Evolutionary conservation across 352 stramenopile genomes (phyloP), one percentile per base, ranked within the genome.

Genomic region (Globisporangium apiculatum): DNA sequence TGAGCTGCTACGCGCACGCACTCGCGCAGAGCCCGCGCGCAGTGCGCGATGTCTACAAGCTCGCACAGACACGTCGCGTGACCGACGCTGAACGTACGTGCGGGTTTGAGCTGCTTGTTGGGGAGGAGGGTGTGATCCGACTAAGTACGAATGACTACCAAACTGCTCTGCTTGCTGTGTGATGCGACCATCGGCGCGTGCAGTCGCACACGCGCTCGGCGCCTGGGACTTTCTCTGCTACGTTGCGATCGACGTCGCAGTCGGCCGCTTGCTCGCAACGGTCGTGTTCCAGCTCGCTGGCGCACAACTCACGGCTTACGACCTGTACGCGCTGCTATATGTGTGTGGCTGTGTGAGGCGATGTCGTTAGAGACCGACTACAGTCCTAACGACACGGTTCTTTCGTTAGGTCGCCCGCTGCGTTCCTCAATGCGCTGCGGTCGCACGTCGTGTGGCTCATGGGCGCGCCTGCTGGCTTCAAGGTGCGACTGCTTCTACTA

Each of bases 361-460:
- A 10, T 51, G 15, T 40, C 18, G 17, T 14, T n/a, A 5, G 41
- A 15, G 41, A 10, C 15, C 7, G 41, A n/a, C 1, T 4, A 46
- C 41, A 15, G 10, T 35, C 4, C 18, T 51, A 18, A 35, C n/a
- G 5, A 45, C 11, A 8, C 10, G 2, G 1, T 38, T 5, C 5
- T 8, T 37, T 15, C 24, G 24, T 24, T 45, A 75, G 69, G 50
- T 76, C 57, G 37, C 70, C 72, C 11, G 55, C 10, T 48, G 45
- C 50, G 36, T 69, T 87, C 51, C 66, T 88, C 17, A 54, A 73
- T 3, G 55, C 67, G 7, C 64, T 91, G 14, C 78, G 77, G 17
- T 60, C 61, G 4, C 75, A 89, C n/a, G 75, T 91, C 7, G 64
- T 75, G 37, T 92, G 83, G 83, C 67, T 92, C 4, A 89, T 90